phyloP scores from a whole-genome alignment of 2,329 filamentous ascomycete genomes.

The Nigrospora oryzae region DNA sequence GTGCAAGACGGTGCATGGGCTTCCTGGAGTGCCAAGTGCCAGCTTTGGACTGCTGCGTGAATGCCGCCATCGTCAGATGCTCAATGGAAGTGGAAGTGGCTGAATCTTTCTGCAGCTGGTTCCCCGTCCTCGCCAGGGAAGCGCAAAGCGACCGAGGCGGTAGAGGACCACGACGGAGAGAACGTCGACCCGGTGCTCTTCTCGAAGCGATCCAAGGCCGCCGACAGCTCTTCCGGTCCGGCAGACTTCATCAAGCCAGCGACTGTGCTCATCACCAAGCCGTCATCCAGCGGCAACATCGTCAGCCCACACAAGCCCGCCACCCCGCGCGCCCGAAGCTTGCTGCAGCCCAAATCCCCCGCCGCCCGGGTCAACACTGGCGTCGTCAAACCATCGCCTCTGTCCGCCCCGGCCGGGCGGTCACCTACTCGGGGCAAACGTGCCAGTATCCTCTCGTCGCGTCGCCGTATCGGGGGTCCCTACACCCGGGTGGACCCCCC shows the following conservation, averaged over 20 bases:
- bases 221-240: constrained; percentile 21
- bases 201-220: constrained; percentile 51
- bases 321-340: constrained; percentile 30
- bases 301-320: constrained; percentile 19
- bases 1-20: neutral
- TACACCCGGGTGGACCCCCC: constrained; percentile 67
- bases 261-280: constrained; percentile 34
- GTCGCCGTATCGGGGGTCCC: constrained; percentile 54
- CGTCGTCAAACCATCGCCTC: constrained; percentile 40
- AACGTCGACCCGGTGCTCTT: constrained; percentile 52
- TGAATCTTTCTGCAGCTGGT: constrained; percentile 24
- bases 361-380: constrained; percentile 33
- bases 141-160: constrained; percentile 46
- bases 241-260: constrained; percentile 41
- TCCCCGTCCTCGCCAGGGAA: constrained; percentile 34
- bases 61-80: too few species aligned
- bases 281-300: constrained; percentile 25
- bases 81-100: too few species aligned
- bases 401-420: constrained; percentile 67
- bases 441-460: constrained; percentile 57
- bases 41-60: too few species aligned
- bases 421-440: constrained; percentile 68
- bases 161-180: constrained; percentile 46
- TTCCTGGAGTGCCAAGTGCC: constrained; percentile 15
- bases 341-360: constrained; percentile 46